Evolutionary conservation across 1,284 basidiomycete genomes (phyloP), one percentile per base, ranked within the genome.

Genomic region (Rhodofomes roseus): DNA sequence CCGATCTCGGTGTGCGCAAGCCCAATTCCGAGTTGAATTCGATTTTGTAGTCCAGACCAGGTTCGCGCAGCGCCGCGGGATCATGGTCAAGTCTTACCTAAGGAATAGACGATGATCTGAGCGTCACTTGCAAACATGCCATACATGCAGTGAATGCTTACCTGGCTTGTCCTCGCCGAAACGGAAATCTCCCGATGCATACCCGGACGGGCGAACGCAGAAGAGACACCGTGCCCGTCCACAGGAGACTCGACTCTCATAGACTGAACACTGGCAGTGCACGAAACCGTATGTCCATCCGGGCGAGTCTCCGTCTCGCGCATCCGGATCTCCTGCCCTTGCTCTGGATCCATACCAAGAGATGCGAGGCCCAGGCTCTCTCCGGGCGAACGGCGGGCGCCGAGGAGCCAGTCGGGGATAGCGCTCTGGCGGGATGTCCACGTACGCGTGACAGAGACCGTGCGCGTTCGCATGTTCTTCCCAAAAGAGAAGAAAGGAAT

Each of bases 401-500:
- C 72, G n/a, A 74, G 62, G 0, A 83, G 63, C 85, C 85, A 87
- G 43, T 86, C 85, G 1, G 81, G 81, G 0, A 58, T 44, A 11
- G 53, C 58, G 18, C 60, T 61, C 16, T 64, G 59, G 11, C 67
- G 66, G 5, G 66, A 63, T 0, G 71, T 72, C 68, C 65, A 69
- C 4, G 73, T 73, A n/a, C 68, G 68, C 2, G 71, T 66, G 23
- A 75, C 57, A 22, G 71, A 72, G 23, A 73, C 55, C 0, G 85
- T 84, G 60, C 86, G 83, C 27, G 84, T 83, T 64, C 83, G 84
- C 0, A 93, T 81, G 20, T 81, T 84, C 54, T 84, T 82, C 16
- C 90, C 84, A 34, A 91, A 77, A 34, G 82, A 87, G 77, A 95
- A 93, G 79, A 92, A 92, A 1, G 92, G 91, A 62, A 96, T 95